Evolutionary conservation across 805 yeast species (phyloP), one percentile per base, ranked within the genome.

Genomic region (Metschnikowia cerradonensis): DNA sequence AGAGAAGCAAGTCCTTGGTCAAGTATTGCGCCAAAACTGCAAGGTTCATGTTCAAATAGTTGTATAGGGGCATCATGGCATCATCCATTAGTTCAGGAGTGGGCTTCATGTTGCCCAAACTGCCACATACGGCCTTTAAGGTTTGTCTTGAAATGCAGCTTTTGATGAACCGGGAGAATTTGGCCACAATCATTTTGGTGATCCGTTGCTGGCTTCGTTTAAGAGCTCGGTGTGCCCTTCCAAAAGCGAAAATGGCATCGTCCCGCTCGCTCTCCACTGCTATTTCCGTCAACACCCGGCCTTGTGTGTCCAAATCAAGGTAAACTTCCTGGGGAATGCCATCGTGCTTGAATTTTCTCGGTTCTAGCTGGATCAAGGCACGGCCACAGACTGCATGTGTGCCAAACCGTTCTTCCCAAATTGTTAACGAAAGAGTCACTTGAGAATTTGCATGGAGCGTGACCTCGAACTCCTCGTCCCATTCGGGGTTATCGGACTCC

Each of bases 381-480:
- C 88, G 71, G 2, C 96, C 96, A 59, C 86, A 79, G 4, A 86
- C 67, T 7, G 81, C 81, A 52, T 86, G 86, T 7, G 80, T 75
- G 1, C 81, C 72, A 8, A 80, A 56, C 38, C 66, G 70, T 39
- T 81, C 85, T 59, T 84, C 85, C 95, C 96, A 88, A 0, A 88
- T 79, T 1, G 85, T 83, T 1, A 82, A 78, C 1, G 82, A 76
- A 1, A 86, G 56, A 26, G 80, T 73, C 35, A 76, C 68, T 1
- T 78, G 62, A 1, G 76, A 66, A 20, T 73, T 67, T 0, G 77
- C 73, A 14, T 67, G 64, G 13, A 73, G 47, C 3, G 71, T 68
- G 7, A 72, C 52, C 64, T 90, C 96, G 63, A 90, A 88, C 50
- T 86, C 88, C 69, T 91, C 96, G 60, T 88, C 88, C 95, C 95